Evolutionary conservation across 2,329 filamentous ascomycete species (phyloP), one percentile per base, ranked within the genome.

Genomic region (Sporothrix humicola): DNA sequence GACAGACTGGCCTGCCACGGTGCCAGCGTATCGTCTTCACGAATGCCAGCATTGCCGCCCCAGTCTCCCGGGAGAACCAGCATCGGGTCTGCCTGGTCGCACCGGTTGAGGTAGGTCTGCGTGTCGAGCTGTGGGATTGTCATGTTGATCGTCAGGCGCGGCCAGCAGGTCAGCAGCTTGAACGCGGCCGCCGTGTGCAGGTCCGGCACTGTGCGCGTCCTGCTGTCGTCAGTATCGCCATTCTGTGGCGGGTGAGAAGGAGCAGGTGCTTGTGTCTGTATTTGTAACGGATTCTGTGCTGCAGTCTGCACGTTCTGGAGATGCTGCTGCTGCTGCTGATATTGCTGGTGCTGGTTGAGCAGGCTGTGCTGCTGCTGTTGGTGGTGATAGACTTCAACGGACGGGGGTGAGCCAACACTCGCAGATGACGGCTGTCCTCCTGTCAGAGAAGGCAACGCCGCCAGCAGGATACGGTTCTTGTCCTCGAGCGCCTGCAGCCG

Each of bases 81-180:
- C 59, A 63, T 9, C 15, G 59, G 37, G 17, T 63, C 59, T 3
- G 59, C 59, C 59, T 63, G 59, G 59, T 63, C 59, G 31, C 59
- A 44, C 8, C 59, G 59, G 4, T 15, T 44, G 31, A 63, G 31
- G 59, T 63, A 63, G 0, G 59, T 63, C 59, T 63, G 17, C 59
- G 59, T 44, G 59, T 63, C 31, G 37, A 44, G 31, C 31, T 42
- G 31, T 9, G 59, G 59, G 31, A 63, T 63, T 17, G 59, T 63
- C 59, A 63, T 63, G 37, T 63, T 63, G 59, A 44, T 44, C 6
- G 59, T 44, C 37, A 63, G 59, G 15, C 17, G 59, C 31, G 59
- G 59, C 59, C 59, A 63, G 59, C 59, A 20, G 31, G 59, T 63
- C 37, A 63, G 59, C 37, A 63, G 31, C 31, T 63, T 44, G 59